phyloP scores from a whole-genome alignment of 2,329 filamentous ascomycete species.

The Mariannaea elegans region DNA sequence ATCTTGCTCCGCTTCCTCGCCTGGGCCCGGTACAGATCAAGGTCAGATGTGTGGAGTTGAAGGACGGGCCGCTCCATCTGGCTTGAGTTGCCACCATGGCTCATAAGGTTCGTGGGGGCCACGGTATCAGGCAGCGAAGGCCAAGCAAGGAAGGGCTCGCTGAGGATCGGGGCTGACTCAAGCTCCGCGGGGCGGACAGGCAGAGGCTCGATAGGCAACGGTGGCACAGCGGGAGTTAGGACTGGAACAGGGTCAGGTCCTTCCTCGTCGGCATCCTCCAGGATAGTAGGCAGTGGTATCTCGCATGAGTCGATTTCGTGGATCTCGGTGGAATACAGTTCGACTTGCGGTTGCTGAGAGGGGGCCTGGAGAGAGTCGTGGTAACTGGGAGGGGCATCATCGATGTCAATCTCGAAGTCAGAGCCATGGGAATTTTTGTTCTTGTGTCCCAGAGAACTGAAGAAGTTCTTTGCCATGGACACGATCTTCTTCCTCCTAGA shows the following conservation, averaged over 20 bases:
- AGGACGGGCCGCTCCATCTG: constrained; percentile 46
- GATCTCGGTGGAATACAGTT: constrained; percentile 61
- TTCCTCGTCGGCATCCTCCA: constrained; percentile 38
- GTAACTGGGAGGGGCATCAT: constrained; percentile 57
- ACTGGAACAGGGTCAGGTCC: constrained; percentile 24
- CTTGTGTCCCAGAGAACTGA: constrained; percentile 61
- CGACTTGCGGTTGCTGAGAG: constrained; percentile 41
- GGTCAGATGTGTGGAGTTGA: constrained; percentile 49
- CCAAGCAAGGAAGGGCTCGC: constrained; percentile 40
- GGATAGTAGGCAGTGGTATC: constrained; percentile 45
- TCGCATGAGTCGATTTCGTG: constrained; percentile 62
- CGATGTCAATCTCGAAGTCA: constrained; percentile 40
- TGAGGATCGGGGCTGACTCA: constrained; percentile 33
- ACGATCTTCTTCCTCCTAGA: constrained; percentile 62
- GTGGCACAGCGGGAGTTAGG: constrained; percentile 23
- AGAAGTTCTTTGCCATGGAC: constrained; percentile 63
- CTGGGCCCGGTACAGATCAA: constrained; percentile 44
- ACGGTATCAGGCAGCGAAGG: constrained; percentile 37
- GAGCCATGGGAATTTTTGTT: constrained; percentile 46
- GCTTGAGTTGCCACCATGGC: constrained; percentile 24
- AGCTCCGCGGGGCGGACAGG: constrained; percentile 38
- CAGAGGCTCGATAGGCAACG: constrained; percentile 34
- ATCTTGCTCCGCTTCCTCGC: constrained; percentile 50
- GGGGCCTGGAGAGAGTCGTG: constrained; percentile 53
- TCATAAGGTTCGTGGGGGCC: constrained; percentile 36